A percentile compares a stretch with the other conserved stretches of the same genome.
phyloP scores from a whole-genome alignment of 106 monocot species.

The Allium fistulosum region DNA sequence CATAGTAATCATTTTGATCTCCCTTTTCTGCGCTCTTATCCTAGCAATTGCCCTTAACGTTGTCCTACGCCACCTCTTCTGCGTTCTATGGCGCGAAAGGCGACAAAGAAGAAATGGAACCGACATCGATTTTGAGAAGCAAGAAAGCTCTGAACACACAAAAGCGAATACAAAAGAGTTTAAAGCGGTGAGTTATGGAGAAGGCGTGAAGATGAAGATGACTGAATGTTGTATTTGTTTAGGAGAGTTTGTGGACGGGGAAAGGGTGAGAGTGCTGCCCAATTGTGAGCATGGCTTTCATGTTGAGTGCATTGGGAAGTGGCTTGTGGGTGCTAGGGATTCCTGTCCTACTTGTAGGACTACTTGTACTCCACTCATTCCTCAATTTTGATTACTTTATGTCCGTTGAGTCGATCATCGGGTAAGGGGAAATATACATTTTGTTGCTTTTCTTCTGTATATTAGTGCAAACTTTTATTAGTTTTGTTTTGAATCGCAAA shows the following conservation, averaged over 20 bases:
- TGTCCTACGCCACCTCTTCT: constrained; percentile 16
- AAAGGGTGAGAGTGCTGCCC: constrained; percentile 21
- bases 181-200: not conserved
- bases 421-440: too few species aligned
- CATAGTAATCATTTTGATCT: constrained; percentile 19
- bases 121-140: not conserved
- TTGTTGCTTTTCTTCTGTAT: too few species aligned
- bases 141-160: not conserved
- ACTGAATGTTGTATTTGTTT: constrained; percentile 25
- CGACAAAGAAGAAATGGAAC: not conserved
- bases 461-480: too few species aligned
- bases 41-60: constrained; percentile 12
- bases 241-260: constrained; percentile 26
- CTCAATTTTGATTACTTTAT: too few species aligned
- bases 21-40: constrained; percentile 15
- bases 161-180: not conserved
- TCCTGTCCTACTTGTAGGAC: constrained; percentile 22
- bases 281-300: constrained; percentile 37
- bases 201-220: not conserved
- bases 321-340: constrained; percentile 11
- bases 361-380: not conserved
- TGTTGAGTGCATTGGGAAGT: constrained; percentile 22
- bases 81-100: not conserved
- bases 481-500: too few species aligned
- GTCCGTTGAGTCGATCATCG: too few species aligned